A percentile compares a stretch with the other conserved stretches of the same genome.
Conservation (phyloP, 2,329 filamentous ascomycete species). For the Claviceps monticola region DNA sequence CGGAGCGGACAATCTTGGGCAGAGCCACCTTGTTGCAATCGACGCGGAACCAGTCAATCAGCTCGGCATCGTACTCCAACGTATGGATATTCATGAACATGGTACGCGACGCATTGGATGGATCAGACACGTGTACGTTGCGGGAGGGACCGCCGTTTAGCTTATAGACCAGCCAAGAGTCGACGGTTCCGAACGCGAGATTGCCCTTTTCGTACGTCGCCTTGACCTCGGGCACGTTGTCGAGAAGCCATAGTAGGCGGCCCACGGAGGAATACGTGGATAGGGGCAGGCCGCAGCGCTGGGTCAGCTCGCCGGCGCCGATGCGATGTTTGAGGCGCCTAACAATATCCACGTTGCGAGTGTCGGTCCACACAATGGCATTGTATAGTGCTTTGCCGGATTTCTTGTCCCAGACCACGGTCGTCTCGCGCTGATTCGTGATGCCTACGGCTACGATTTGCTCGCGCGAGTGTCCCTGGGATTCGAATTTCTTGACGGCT, state of each 20-base stretch:
- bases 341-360: slow-evolving; percentile 57
- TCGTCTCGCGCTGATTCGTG: slow-evolving; percentile 75
- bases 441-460: slow-evolving; percentile 67
- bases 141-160: slow-evolving; percentile 56
- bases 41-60: slow-evolving; percentile 63
- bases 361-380: slow-evolving; percentile 77
- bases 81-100: slow-evolving; percentile 80
- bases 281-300: slow-evolving; percentile 61
- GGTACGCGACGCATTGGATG: slow-evolving; percentile 70
- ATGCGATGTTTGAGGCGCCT: slow-evolving; percentile 54
- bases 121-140: slow-evolving; percentile 60
- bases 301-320: slow-evolving; percentile 51
- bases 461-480: slow-evolving; percentile 48
- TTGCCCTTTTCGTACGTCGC: slow-evolving; percentile 58
- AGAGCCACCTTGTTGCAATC: slow-evolving; percentile 55
- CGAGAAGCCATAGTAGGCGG: slow-evolving; percentile 65
- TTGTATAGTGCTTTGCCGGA: slow-evolving; percentile 68
- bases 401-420: slow-evolving; percentile 63
- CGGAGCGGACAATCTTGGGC: slow-evolving; percentile 65
- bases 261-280: slow-evolving; percentile 72
- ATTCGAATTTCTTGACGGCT: slow-evolving; percentile 54
- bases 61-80: slow-evolving; percentile 57
- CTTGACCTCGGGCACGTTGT: slow-evolving; percentile 51
- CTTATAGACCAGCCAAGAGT: slow-evolving; percentile 70
- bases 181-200: slow-evolving; percentile 67